These are phyloP conservation scores for Pseudopithomyces maydicus DNA, from an alignment of 2,329 filamentous ascomycete genomes.

Conservation along the genomic window DNA sequence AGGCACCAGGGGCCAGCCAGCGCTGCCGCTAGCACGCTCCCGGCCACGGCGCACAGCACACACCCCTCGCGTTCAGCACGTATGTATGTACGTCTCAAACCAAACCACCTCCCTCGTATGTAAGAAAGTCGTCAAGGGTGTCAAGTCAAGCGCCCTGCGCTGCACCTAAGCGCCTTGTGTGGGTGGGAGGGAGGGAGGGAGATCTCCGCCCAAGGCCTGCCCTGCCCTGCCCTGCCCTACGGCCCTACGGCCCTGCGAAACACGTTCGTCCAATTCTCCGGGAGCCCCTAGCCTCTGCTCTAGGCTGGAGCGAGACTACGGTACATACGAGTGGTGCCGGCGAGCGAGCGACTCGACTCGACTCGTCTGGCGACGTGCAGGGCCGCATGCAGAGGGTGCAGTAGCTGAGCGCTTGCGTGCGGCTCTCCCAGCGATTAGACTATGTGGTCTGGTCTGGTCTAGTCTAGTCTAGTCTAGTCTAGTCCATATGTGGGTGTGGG, in stretches of 20 bases:
- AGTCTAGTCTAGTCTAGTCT: too few species aligned
- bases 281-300: too few species aligned
- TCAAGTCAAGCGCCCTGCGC: slow-evolving; percentile 15
- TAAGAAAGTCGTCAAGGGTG: slow-evolving; percentile 2
- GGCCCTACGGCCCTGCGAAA: neutral
- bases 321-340: too few species aligned
- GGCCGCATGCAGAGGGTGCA: neutral
- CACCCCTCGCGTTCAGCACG: slow-evolving; percentile 21
- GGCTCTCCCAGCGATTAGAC: neutral
- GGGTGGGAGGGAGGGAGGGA: too few species aligned
- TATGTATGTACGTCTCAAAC: neutral
- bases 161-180: slow-evolving; percentile 3
- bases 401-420: slow-evolving; percentile 2
- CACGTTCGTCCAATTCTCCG: neutral
- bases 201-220: too few species aligned
- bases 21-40: neutral
- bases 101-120: too few species aligned
- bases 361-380: neutral
- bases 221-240: too few species aligned
- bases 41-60: slow-evolving; percentile 17
- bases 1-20: slow-evolving; percentile 24
- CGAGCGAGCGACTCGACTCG: too few species aligned
- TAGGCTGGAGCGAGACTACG: neutral
- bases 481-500: too few species aligned
- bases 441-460: neutral